phyloP scores from a whole-genome alignment of 73 alveolate genomes.

The Diophrys appendiculata region DNA sequence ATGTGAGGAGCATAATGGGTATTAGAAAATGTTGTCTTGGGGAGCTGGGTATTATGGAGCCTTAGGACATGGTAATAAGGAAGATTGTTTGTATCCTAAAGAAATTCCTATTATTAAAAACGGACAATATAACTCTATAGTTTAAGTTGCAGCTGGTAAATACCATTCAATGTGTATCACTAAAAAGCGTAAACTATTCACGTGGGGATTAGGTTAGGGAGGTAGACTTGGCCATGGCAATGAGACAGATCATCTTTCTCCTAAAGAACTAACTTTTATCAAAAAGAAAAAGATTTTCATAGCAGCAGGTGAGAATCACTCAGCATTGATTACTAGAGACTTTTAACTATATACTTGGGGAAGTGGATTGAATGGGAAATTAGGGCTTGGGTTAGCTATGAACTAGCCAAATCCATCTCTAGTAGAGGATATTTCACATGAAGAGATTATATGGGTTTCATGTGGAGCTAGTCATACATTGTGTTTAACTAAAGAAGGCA shows the following conservation, averaged over 20 bases:
- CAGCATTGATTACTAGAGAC: slow-evolving; percentile 75
- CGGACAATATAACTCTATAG: slow-evolving; percentile 59
- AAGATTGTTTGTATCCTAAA: slow-evolving; percentile 33
- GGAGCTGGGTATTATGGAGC: slow-evolving; percentile 65
- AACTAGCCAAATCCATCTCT: slow-evolving; percentile 73
- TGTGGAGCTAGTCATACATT: slow-evolving; percentile 82
- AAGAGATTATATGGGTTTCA: slow-evolving; percentile 61
- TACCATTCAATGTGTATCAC: slow-evolving; percentile 82
- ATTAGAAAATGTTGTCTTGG: slow-evolving; percentile 67
- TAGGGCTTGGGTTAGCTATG: slow-evolving; percentile 76
- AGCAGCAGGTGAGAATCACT: slow-evolving; percentile 81
- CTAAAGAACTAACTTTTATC: slow-evolving; percentile 63
- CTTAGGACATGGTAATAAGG: slow-evolving; percentile 50
- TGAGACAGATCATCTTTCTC: slow-evolving; percentile 65
- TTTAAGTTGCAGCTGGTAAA: slow-evolving; percentile 72
- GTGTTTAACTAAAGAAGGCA: slow-evolving; percentile 65
- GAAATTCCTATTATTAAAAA: slow-evolving; percentile 8
- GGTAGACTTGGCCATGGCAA: slow-evolving; percentile 86
- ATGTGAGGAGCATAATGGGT: slow-evolving; percentile 64
- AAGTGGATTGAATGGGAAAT: slow-evolving; percentile 75
- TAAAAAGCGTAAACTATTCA: slow-evolving; percentile 58
- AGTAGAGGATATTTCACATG: slow-evolving; percentile 59
- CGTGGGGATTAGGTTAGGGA: slow-evolving; percentile 80
- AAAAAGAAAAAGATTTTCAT: slow-evolving; percentile 68
- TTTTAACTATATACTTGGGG: slow-evolving; percentile 84